phyloP scores from a whole-genome alignment of 768 basidiomycete genomes.

The Tricholoma sp. region DNA sequence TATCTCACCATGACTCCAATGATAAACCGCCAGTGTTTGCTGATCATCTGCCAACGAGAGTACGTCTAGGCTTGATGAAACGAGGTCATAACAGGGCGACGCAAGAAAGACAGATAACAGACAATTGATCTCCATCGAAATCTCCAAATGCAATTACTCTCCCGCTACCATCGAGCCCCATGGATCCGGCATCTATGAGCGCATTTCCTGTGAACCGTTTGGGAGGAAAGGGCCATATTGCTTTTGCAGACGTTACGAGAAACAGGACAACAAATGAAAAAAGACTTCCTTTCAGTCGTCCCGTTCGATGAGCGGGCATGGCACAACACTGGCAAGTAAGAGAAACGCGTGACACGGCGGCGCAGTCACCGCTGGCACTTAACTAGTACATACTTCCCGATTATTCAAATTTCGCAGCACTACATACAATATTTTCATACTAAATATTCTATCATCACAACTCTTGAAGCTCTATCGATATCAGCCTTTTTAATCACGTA shows the following conservation, averaged over 20 bases:
- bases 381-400: too few species aligned
- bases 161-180: constrained; percentile 70
- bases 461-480: too few species aligned
- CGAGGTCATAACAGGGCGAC: neutral
- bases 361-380: too few species aligned
- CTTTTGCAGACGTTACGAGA: constrained; percentile 6
- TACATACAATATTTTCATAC: too few species aligned
- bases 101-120: constrained; percentile 24
- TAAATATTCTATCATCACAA: too few species aligned
- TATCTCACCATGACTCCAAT: constrained; percentile 75
- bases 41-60: constrained; percentile 73
- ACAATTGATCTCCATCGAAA: constrained; percentile 96
- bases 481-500: too few species aligned
- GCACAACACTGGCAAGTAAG: too few species aligned
- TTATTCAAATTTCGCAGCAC: too few species aligned
- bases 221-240: constrained; percentile 78
- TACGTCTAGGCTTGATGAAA: constrained; percentile 62
- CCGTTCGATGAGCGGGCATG: constrained; percentile 9
- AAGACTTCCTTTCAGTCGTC: constrained; percentile 4
- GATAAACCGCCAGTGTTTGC: constrained; percentile 66
- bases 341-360: too few species aligned
- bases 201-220: constrained; percentile 82
- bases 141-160: constrained; percentile 89
- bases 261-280: neutral
- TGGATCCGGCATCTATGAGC: constrained; percentile 70